Conservation (phyloP, 192 early-diverging fungal species). For the Coemansia sp. region DNA sequence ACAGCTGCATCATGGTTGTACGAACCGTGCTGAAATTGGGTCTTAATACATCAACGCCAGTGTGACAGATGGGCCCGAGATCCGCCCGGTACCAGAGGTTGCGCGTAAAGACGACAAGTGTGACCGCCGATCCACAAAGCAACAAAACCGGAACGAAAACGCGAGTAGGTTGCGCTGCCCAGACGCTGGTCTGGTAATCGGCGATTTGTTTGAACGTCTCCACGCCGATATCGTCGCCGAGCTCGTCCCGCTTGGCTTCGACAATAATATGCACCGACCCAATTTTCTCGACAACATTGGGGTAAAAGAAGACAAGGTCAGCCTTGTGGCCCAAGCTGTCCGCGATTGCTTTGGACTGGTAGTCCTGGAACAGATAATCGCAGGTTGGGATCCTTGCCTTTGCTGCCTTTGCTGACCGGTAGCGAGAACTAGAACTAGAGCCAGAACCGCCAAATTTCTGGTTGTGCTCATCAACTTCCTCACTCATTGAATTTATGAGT, state of each 20-base stretch:
- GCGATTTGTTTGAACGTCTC: slow-evolving; percentile 26
- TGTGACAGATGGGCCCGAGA: slow-evolving; percentile 3
- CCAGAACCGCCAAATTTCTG: not conserved
- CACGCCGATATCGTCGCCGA: not conserved
- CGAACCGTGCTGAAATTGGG: not conserved
- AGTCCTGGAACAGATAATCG: not conserved
- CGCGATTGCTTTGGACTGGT: not conserved
- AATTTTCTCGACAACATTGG: not conserved
- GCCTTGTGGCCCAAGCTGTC: not conserved
- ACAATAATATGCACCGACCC: not conserved
- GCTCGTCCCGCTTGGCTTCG: not conserved
- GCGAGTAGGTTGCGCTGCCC: slow-evolving; percentile 10
- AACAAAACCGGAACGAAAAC: slow-evolving; percentile 9
- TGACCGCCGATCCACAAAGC: slow-evolving; percentile 2
- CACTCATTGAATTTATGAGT: not conserved
- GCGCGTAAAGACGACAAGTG: slow-evolving; percentile 27
- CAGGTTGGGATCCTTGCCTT: not conserved
- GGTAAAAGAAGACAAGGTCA: not conserved
- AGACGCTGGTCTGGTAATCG: slow-evolving; percentile 11
- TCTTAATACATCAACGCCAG: not conserved
- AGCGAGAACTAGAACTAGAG: too few relatives aligned
- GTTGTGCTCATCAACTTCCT: not conserved
- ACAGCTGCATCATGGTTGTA: not conserved
- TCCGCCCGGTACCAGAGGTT: not conserved
- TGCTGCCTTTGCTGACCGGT: too few relatives aligned